Evolutionary conservation across 345 rosid species (phyloP), one percentile per base, ranked within the genome.

Genomic region (Erucastrum elatum): DNA sequence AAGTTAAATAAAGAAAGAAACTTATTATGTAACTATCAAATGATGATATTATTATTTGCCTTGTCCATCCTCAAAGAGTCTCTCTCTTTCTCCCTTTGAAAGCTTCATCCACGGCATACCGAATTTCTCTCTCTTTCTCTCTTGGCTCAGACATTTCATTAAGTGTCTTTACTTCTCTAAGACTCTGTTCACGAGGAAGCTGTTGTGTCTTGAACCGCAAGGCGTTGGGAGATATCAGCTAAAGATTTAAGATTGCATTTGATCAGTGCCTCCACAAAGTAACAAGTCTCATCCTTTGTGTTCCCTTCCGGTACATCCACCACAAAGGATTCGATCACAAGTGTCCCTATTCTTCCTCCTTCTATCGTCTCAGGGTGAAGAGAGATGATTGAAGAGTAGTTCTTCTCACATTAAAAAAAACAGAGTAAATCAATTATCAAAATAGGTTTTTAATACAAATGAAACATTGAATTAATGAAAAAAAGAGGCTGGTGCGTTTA

Each of bases 231-330:
- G 68, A 91, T 88, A 85, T 91, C 96, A 53, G 91, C 90, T 75
- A 93, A 86, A 76, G 98, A 93, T 77, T 88, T 91, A 84, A 93
- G 96, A 79, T 93, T 96, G 88, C 94, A 93, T 80, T 86, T 88
- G 82, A 96, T 90, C 29, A 96, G 70, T 69, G 99, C 98, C 80
- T 91, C 92, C 0, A 96, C 93, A 35, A 96, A 93, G 90, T 90
- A 96, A 74, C 97, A 91, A 56, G 99, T 96, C 78, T 96, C 99
- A 27, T 93, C 99, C 82, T 87, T 84, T 74, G 98, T 96, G 83
- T 96, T 93, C 60, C 99, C 97, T 49, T 93, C 88, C 11, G 98
- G 99, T 31, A 90, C 92, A 60, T 96, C 98, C 70, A 96, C 98
- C 66, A 93, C 91, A 77, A 89, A 96, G 0, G 99, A 96, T 83